A percentile compares a stretch with the other conserved stretches of the same genome.
Evolutionary conservation across 768 basidiomycete species (phyloP).

Genomic region (Auricularia heimuer): DNA sequence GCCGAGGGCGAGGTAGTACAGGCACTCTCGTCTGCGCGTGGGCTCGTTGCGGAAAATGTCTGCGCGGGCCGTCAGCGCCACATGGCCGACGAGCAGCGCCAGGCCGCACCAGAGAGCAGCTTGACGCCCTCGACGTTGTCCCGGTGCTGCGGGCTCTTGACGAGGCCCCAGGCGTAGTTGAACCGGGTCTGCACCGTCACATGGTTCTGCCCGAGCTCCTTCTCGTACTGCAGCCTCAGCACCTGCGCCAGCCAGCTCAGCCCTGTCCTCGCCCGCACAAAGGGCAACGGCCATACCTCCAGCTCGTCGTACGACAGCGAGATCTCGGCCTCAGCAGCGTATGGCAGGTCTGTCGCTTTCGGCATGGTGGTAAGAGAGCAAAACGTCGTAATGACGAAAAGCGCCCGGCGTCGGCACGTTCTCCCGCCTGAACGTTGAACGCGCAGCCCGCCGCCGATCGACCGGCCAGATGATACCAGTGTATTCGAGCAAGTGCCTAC

Average conservation of each 20-base stretch:
- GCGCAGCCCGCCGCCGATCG: not conserved
- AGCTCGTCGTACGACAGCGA: constrained; percentile 85
- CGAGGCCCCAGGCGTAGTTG: constrained; percentile 94
- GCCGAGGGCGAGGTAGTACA: constrained; percentile 93
- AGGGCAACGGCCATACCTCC: constrained; percentile 40
- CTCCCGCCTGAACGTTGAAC: not conserved
- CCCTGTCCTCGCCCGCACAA: not conserved
- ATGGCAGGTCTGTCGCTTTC: constrained; percentile 66
- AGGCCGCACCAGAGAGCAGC: constrained; percentile 66
- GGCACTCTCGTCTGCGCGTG: constrained; percentile 78
- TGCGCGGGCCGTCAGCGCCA: constrained; percentile 21
- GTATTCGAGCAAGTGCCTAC: too few relatives aligned
- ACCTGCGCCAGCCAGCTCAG: constrained; percentile 42
- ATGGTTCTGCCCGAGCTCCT: constrained; percentile 73
- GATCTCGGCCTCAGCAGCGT: constrained; percentile 89
- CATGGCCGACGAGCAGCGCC: not conserved
- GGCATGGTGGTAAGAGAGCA: constrained; percentile 19
- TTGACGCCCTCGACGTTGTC: constrained; percentile 90
- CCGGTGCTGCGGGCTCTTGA: constrained; percentile 78
- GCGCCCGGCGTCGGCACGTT: not conserved
- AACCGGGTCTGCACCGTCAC: constrained; percentile 93
- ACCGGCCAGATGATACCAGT: not conserved
- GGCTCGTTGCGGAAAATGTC: constrained; percentile 90
- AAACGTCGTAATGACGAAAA: not conserved
- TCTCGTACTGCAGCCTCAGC: constrained; percentile 76